Percentiles rank a stretch among this genome's conserved stretches.
phyloP scores from a whole-genome alignment of 2,329 filamentous ascomycete genomes.

The Fusarium anthophilum region DNA sequence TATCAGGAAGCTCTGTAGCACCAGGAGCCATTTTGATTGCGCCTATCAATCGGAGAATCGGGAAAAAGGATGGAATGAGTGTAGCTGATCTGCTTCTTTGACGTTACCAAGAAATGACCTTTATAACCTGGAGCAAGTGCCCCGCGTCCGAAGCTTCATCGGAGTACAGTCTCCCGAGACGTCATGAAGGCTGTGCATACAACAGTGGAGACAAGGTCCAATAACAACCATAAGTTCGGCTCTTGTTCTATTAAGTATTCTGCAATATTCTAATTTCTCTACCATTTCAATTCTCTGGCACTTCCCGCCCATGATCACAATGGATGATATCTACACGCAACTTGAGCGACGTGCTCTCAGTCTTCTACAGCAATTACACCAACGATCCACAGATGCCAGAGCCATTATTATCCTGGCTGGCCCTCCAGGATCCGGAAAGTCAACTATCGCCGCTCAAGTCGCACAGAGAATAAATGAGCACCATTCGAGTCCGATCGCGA shows the following conservation, averaged over 20 bases:
- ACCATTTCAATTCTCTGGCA: rapidly evolving
- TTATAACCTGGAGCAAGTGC: not conserved
- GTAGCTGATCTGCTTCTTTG: not conserved
- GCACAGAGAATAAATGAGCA: not conserved
- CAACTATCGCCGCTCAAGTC: not conserved
- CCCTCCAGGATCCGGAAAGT: not conserved
- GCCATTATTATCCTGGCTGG: not conserved
- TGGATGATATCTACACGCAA: not conserved
- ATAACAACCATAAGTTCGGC: not conserved
- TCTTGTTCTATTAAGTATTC: not conserved
- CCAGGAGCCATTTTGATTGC: not conserved
- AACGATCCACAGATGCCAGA: not conserved
- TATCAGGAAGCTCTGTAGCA: not conserved
- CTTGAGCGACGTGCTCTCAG: not conserved
- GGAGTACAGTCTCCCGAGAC: not conserved
- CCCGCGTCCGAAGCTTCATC: not conserved
- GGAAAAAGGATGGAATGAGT: no score
- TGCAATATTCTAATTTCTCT: not conserved
- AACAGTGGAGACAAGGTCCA: not conserved
- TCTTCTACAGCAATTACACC: not conserved
- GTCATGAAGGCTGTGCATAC: not conserved
- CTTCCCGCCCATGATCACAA: rapidly evolving
- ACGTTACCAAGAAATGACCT: rapidly evolving
- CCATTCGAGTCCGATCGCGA: not conserved
- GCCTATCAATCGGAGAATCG: no score